A percentile compares a stretch with the other conserved stretches of the same genome.
phyloP scores from a whole-genome alignment of 805 yeast species.

The Nakazawaea wickerhamii region DNA sequence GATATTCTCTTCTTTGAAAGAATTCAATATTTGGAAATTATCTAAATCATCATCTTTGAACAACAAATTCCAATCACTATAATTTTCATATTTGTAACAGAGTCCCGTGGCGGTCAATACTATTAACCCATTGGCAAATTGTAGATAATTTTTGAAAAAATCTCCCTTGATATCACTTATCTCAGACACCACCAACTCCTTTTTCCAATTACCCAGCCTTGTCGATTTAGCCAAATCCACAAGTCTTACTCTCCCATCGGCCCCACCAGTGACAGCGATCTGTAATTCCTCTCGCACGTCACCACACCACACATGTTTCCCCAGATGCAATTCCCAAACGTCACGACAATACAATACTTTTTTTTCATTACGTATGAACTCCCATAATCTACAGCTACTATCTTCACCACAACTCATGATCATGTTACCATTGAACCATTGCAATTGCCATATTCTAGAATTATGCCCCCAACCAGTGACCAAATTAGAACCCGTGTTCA shows the following conservation, averaged over 20 bases:
- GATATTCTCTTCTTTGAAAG: conserved; percentile 17
- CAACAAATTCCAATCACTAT: conserved; percentile 23
- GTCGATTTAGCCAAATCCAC: conserved; percentile 41
- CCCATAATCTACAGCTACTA: conserved; percentile 79
- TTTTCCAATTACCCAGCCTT: conserved; percentile 23
- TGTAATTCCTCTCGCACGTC: conserved; percentile 42
- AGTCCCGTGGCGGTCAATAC: conserved; percentile 57
- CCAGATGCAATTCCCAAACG: conserved; percentile 67
- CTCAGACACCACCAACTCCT: conserved; percentile 28
- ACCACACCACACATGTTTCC: conserved; percentile 85
- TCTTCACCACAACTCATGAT: conserved; percentile 80
- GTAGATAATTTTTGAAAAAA: conserved; percentile 54
- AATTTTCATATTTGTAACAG: conserved; percentile 30
- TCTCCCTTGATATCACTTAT: conserved; percentile 38
- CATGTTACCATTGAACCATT: conserved; percentile 35
- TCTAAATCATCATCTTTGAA: conserved; percentile 22
- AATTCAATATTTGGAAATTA: conserved; percentile 24
- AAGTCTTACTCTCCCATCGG: conserved; percentile 77
- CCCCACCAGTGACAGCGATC: conserved; percentile 82
- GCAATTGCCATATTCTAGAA: conserved; percentile 86
- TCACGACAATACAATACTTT: conserved; percentile 35
- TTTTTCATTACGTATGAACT: conserved; percentile 25
- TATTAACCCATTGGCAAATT: conserved; percentile 39
- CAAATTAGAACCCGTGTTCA: conserved; percentile 47
- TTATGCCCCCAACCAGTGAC: conserved; percentile 96